phyloP scores from a whole-genome alignment of 2,329 filamentous ascomycete genomes.

The Colletotrichum aenigma region DNA sequence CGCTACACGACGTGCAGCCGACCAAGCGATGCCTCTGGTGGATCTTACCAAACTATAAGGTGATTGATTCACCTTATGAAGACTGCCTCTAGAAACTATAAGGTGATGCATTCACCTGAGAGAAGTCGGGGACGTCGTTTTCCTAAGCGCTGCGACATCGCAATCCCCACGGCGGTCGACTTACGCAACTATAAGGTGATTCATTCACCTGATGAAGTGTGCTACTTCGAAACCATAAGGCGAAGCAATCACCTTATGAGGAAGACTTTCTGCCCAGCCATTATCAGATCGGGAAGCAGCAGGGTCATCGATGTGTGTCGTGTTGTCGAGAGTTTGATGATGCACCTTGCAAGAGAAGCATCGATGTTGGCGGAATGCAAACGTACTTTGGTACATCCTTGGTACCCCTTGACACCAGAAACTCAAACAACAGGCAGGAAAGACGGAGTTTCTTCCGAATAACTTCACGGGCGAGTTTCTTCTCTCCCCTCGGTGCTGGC shows the following conservation, averaged over 20 bases:
- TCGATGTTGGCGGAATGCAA: not conserved
- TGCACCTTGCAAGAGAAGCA: not conserved
- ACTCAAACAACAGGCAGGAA: not conserved
- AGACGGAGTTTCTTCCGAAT: not conserved
- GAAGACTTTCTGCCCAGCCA: not conserved
- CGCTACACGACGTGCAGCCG: not conserved
- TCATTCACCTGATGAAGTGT: not conserved
- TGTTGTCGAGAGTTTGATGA: not conserved
- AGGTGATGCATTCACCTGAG: not conserved
- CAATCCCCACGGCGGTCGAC: not conserved
- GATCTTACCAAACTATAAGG: not conserved
- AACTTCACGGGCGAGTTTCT: not conserved
- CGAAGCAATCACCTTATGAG: not conserved
- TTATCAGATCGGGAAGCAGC: not conserved
- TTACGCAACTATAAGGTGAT: not conserved
- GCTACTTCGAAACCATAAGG: not conserved
- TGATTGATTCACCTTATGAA: not conserved
- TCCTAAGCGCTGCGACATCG: not conserved
- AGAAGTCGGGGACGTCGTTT: not conserved
- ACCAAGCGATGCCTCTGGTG: not conserved
- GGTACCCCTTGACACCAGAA: not conserved
- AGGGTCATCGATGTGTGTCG: not conserved
- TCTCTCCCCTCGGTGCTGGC: not conserved
- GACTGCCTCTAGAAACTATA: not conserved
- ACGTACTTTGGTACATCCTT: not conserved